A percentile compares a stretch with the other conserved stretches of the same genome.
phyloP scores from a whole-genome alignment of 2,329 filamentous ascomycete genomes.

The Talaromyces sp. region DNA sequence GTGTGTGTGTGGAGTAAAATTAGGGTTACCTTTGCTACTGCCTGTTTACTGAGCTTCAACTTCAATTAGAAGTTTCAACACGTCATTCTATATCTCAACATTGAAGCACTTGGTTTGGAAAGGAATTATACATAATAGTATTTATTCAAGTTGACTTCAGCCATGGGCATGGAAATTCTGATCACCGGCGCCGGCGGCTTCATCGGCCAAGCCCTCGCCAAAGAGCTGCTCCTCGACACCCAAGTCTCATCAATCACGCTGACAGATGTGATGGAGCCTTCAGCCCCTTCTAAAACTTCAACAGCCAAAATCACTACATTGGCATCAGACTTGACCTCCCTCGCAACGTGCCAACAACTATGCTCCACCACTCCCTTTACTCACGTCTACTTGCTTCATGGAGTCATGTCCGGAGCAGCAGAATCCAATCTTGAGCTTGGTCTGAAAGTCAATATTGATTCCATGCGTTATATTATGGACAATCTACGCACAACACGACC shows the following conservation, averaged over 20 bases:
- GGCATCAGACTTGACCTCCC: background rate
- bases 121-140: no score
- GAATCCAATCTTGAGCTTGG: conserved; percentile 3
- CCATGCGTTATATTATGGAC: conserved; percentile 4
- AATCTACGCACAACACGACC: background rate
- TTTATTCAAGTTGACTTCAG: no score
- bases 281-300: background rate
- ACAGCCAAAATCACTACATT: background rate
- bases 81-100: background rate
- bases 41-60: background rate
- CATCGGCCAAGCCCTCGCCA: conserved; percentile 2
- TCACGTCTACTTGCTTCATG: conserved; percentile 3
- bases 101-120: no score
- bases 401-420: conserved; percentile 3
- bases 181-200: conserved; percentile 5
- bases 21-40: background rate
- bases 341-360: background rate
- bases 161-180: conserved; percentile 1
- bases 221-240: background rate
- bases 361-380: background rate
- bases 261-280: conserved; percentile 1
- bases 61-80: background rate
- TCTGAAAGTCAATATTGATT: conserved; percentile 2
- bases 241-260: conserved; percentile 3
- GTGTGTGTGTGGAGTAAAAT: background rate